phyloP scores from a whole-genome alignment of 108 stramenopile species.

The Skeletonema potamos region DNA sequence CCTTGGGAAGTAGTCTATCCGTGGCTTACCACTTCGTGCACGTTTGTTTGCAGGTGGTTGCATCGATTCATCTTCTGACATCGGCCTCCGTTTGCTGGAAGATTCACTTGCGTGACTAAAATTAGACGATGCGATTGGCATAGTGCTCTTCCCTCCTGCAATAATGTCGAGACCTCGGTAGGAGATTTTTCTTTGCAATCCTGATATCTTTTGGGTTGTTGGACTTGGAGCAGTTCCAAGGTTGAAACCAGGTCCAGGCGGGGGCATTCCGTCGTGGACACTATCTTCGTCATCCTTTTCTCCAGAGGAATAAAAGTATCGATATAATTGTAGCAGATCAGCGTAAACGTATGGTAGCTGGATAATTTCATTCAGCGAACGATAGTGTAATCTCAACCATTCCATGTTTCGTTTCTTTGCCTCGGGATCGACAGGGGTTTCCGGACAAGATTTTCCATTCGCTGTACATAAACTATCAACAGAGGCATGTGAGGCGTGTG shows the following conservation, averaged over 20 bases:
- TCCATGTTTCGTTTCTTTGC: constrained; percentile 57
- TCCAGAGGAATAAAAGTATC: constrained; percentile 76
- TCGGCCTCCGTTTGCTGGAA: constrained; percentile 46
- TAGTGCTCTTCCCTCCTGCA: constrained; percentile 16
- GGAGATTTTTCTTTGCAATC: constrained; percentile 75
- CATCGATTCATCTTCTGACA: constrained; percentile 52
- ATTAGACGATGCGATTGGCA: constrained; percentile 9
- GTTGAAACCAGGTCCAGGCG: constrained; percentile 44
- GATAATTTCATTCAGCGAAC: constrained; percentile 60
- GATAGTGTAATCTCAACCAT: constrained; percentile 72
- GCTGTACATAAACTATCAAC: constrained; percentile 44
- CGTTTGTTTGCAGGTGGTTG: constrained; percentile 64
- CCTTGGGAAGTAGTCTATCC: constrained; percentile 79
- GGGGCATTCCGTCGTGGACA: constrained; percentile 11
- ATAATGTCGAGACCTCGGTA: constrained; percentile 54
- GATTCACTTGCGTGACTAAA: constrained; percentile 26
- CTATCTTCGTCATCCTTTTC: constrained; percentile 58
- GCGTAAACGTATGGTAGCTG: constrained; percentile 71
- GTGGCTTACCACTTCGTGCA: constrained; percentile 61
- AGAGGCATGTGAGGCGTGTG: constrained; percentile 8
- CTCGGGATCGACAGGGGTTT: constrained; percentile 48
- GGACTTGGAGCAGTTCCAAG: constrained; percentile 15
- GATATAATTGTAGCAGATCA: constrained; percentile 77
- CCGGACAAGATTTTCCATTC: constrained; percentile 32
- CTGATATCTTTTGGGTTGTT: constrained; percentile 10